A percentile compares a stretch with the other conserved stretches of the same genome.
These are phyloP conservation scores for Tephrocybe rancida DNA, from an alignment of 768 basidiomycete genomes.

Conservation along the genomic window DNA sequence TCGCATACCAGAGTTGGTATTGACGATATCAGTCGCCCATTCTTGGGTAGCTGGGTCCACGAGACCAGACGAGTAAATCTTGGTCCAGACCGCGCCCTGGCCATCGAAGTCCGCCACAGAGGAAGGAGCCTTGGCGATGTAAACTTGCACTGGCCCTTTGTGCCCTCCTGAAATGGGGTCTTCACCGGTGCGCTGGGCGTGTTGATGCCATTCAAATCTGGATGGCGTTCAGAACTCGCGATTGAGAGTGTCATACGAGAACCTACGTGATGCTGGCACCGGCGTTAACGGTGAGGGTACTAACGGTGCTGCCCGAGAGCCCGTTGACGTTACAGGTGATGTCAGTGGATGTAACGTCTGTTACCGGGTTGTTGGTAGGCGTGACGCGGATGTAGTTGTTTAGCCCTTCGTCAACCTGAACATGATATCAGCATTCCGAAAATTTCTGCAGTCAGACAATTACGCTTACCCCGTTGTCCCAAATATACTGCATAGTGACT, in stretches of 20 bases:
- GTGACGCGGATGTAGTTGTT: constrained; percentile 49
- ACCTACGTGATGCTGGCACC: constrained; percentile 45
- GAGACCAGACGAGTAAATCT: constrained; percentile 53
- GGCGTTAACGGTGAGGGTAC: constrained; percentile 42
- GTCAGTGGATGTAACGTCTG: constrained; percentile 55
- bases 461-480: constrained; percentile 45
- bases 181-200: constrained; percentile 53
- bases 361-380: constrained; percentile 58
- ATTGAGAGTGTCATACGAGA: not conserved
- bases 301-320: constrained; percentile 39
- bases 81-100: constrained; percentile 54
- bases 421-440: not conserved
- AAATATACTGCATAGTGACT: constrained; percentile 57
- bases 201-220: constrained; percentile 60
- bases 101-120: constrained; percentile 48
- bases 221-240: not conserved
- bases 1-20: constrained; percentile 39
- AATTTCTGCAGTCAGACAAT: not conserved
- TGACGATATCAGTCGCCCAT: constrained; percentile 56
- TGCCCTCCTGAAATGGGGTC: constrained; percentile 53
- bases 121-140: constrained; percentile 51
- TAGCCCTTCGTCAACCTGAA: constrained; percentile 45
- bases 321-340: constrained; percentile 57
- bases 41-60: constrained; percentile 32
- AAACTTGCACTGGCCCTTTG: constrained; percentile 53